A percentile compares a stretch with the other conserved stretches of the same genome.
Evolutionary conservation across 768 basidiomycete species (phyloP).

Genomic region (Russula compacta): DNA sequence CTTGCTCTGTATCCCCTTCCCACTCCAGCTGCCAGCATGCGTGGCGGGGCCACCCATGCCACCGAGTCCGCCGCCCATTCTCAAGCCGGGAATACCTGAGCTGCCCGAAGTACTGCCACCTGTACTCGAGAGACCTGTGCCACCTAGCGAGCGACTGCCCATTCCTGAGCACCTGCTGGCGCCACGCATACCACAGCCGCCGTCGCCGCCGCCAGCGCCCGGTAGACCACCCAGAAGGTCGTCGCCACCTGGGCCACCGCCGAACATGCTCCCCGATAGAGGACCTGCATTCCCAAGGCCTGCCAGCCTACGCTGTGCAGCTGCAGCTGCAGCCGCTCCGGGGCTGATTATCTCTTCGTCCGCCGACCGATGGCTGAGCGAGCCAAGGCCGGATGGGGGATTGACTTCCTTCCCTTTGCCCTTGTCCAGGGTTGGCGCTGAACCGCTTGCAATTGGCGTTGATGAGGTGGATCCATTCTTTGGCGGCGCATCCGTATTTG

Average conservation of each 20-base stretch:
- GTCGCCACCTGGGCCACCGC: not conserved
- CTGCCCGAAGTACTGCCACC: not conserved
- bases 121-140: not conserved
- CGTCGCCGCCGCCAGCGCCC: not conserved
- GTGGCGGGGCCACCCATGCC: not conserved
- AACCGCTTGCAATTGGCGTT: not conserved
- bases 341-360: slow-evolving; percentile 11
- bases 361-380: not conserved
- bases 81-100: not conserved
- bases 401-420: not conserved
- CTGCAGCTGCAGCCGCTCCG: not conserved
- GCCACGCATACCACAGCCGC: too few relatives aligned
- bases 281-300: not conserved
- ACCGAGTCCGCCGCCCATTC: not conserved
- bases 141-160: too few relatives aligned
- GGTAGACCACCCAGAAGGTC: not conserved
- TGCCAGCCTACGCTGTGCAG: not conserved
- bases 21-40: slow-evolving; percentile 6
- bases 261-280: not conserved
- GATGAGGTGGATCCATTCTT: not conserved
- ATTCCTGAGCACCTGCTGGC: too few relatives aligned
- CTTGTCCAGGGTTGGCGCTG: not conserved
- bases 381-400: not conserved
- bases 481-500: not conserved
- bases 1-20: slow-evolving; percentile 3